Evolutionary conservation across 176 grass and related monocot species (phyloP).

Genomic region (Phoenix dactylifera): DNA sequence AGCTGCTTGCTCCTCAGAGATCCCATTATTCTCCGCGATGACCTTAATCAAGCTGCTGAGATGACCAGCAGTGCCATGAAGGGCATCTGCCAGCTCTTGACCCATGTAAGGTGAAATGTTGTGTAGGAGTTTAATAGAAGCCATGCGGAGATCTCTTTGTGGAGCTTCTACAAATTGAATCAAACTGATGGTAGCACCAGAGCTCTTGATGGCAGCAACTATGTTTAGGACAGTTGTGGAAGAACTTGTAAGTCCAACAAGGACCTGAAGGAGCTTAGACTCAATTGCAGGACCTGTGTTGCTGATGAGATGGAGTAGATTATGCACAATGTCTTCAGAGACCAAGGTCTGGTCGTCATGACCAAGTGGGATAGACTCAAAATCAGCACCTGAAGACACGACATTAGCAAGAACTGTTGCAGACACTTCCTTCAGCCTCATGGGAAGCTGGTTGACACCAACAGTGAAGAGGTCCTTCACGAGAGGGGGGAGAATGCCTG

Average conservation of each 20-base stretch:
- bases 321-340: constrained; percentile 57
- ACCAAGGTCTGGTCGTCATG: constrained; percentile 44
- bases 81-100: constrained; percentile 50
- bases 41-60: constrained; percentile 49
- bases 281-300: constrained; percentile 64
- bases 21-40: constrained; percentile 26
- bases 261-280: constrained; percentile 57
- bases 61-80: constrained; percentile 39
- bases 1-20: constrained; percentile 48
- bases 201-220: constrained; percentile 55
- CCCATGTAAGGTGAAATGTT: constrained; percentile 54
- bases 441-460: constrained; percentile 44
- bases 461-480: constrained; percentile 43
- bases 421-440: constrained; percentile 57
- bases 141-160: constrained; percentile 41
- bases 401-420: constrained; percentile 57
- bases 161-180: constrained; percentile 65
- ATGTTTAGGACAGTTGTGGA: constrained; percentile 34
- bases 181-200: constrained; percentile 60
- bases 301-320: constrained; percentile 63
- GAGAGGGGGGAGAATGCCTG: constrained; percentile 38
- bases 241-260: constrained; percentile 37
- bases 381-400: constrained; percentile 45
- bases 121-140: constrained; percentile 48
- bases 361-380: constrained; percentile 30